Evolutionary conservation across 169 alveolate genomes (phyloP).

Genomic region (Eimeria falciformis): DNA sequence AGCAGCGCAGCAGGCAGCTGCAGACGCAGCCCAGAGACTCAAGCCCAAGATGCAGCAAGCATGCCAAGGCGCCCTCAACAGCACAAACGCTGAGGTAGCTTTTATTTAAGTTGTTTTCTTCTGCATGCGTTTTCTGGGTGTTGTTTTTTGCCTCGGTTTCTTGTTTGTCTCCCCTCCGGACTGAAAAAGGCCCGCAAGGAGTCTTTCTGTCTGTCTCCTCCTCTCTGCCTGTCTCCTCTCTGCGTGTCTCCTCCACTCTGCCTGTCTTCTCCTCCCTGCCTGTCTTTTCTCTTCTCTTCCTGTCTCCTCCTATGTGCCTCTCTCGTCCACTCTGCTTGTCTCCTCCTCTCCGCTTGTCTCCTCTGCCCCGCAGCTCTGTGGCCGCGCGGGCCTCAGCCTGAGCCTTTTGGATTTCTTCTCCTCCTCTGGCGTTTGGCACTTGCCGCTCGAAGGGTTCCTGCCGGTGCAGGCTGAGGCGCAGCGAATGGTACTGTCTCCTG

Average conservation of each 20-base stretch:
- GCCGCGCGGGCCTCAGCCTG: not conserved
- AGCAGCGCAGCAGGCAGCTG: not conserved
- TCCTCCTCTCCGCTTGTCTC: too few species aligned
- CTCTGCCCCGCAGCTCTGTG: not conserved
- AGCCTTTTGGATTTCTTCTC: not conserved
- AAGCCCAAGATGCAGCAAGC: conserved; percentile 28
- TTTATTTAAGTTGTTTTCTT: not conserved
- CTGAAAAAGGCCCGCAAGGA: not conserved
- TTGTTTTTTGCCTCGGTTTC: not conserved
- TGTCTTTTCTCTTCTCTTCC: not conserved
- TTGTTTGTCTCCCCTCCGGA: not conserved
- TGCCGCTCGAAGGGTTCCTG: not conserved
- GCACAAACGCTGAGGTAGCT: not conserved
- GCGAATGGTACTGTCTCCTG: not conserved
- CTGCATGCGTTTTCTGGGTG: not conserved
- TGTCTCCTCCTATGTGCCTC: not conserved
- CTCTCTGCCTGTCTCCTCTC: not conserved
- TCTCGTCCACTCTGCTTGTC: not conserved
- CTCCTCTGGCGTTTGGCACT: not conserved
- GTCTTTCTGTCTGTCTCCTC: not conserved
- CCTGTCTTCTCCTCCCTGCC: not conserved
- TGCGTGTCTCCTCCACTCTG: not conserved
- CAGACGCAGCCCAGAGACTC: conserved; percentile 8
- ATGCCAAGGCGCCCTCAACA: not conserved
- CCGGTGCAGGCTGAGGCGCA: conserved; percentile 4